phyloP scores from a whole-genome alignment of 257 asterid species.

The Ligustrum vulgare region DNA sequence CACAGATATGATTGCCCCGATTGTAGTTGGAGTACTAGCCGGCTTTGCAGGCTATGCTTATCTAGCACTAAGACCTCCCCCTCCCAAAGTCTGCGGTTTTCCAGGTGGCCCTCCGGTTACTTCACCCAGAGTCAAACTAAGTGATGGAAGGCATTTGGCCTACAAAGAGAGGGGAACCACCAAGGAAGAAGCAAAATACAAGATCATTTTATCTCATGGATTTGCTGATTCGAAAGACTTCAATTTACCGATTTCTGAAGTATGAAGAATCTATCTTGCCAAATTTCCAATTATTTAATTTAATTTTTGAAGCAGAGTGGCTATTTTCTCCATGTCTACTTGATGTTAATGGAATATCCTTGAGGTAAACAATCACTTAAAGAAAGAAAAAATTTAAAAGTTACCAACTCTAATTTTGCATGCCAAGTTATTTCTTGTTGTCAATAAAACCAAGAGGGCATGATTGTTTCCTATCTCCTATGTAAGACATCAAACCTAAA shows the following conservation, averaged over 20 bases:
- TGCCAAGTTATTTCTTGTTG: not conserved
- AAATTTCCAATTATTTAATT: conserved; percentile 2
- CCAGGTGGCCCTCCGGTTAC: conserved; percentile 76
- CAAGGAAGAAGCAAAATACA: conserved; percentile 63
- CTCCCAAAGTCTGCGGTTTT: conserved; percentile 71
- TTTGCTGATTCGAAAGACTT: conserved; percentile 66
- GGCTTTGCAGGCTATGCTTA: conserved; percentile 58
- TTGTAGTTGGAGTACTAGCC: conserved; percentile 47
- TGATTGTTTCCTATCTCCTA: not conserved
- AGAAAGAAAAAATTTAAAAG: not conserved
- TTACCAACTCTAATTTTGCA: not conserved
- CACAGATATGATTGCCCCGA: conserved; percentile 54
- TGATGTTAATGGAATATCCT: not conserved
- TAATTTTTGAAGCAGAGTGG: not conserved
- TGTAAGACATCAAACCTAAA: not conserved
- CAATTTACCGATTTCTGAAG: conserved; percentile 52
- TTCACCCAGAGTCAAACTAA: conserved; percentile 64
- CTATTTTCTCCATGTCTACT: not conserved
- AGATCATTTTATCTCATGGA: conserved; percentile 65
- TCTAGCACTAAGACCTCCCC: conserved; percentile 52
- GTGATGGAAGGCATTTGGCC: conserved; percentile 75
- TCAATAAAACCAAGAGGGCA: not conserved
- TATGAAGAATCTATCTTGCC: conserved; percentile 29
- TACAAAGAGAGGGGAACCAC: conserved; percentile 67
- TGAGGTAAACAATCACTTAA: not conserved